Evolutionary conservation across 495 filamentous ascomycete genomes (phyloP).

Genomic region (Durotheca rogersii): DNA sequence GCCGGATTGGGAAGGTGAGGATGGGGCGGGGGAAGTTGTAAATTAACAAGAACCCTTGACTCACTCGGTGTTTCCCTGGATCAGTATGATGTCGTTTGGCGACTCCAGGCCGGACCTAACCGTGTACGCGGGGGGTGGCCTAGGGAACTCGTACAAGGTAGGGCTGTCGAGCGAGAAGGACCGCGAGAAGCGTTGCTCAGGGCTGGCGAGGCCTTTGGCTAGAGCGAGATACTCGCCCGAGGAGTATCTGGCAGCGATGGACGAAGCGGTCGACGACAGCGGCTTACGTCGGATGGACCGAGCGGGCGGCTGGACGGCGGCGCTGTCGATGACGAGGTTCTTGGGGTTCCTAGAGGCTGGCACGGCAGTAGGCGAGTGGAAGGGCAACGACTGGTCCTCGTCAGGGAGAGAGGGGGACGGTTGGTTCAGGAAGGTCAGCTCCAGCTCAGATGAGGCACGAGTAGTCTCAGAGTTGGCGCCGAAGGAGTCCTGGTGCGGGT

Average conservation of each 20-base stretch:
- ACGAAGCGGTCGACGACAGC: conserved; percentile 53
- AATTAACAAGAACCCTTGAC: conserved; percentile 31
- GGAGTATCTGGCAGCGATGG: conserved; percentile 52
- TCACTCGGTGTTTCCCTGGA: conserved; percentile 27
- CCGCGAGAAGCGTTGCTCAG: conserved; percentile 51
- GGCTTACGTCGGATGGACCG: conserved; percentile 55
- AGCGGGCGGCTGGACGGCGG: conserved; percentile 10
- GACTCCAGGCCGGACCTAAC: conserved; percentile 21
- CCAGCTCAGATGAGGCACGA: conserved; percentile 32
- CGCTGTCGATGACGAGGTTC: conserved; percentile 28
- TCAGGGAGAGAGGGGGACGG: conserved; percentile 25
- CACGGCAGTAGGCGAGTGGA: conserved; percentile 14
- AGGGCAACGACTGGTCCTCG: conserved; percentile 27
- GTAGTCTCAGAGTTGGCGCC: conserved; percentile 36
- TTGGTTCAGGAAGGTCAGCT: conserved; percentile 28
- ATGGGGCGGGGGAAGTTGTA: conserved; percentile 32
- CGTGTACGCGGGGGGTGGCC: conserved; percentile 14
- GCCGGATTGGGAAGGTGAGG: conserved; percentile 2
- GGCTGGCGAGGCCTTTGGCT: conserved; percentile 39
- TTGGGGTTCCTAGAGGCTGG: conserved; percentile 33
- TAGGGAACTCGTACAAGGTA: conserved; percentile 57
- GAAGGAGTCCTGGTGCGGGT: conserved; percentile 30
- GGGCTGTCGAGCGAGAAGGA: conserved; percentile 57
- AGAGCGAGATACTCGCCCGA: conserved; percentile 44
- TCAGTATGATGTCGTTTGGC: conserved; percentile 18